phyloP scores from a whole-genome alignment of 179 eudicot genomes.

The Silene coronaria region DNA sequence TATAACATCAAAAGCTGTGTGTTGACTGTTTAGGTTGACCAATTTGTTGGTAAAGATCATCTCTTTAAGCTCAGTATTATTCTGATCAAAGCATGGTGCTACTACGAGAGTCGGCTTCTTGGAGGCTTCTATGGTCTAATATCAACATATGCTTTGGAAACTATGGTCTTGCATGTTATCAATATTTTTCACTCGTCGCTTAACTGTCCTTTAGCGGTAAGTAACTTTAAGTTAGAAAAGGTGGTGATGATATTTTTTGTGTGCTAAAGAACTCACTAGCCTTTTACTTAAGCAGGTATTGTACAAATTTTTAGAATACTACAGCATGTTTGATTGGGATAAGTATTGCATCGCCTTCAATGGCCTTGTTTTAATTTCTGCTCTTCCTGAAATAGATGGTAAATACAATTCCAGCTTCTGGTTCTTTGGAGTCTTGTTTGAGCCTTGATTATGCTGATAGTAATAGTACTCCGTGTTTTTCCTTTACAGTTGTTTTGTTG shows the following conservation, averaged over 20 bases:
- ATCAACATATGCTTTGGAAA: constrained; percentile 55
- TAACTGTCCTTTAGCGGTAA: constrained; percentile 39
- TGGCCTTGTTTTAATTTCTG: constrained; percentile 39
- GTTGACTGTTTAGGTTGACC: constrained; percentile 37
- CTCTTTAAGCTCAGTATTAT: constrained; percentile 55
- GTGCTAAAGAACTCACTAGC: constrained; percentile 5
- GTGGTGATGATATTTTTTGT: background rate
- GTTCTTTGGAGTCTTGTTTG: background rate
- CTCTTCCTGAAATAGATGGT: constrained; percentile 44
- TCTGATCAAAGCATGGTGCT: constrained; percentile 61
- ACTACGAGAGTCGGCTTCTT: constrained; percentile 52
- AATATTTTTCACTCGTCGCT: constrained; percentile 39
- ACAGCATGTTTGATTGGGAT: constrained; percentile 52
- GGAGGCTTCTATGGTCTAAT: constrained; percentile 50
- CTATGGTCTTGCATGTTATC: constrained; percentile 45
- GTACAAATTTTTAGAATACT: constrained; percentile 43
- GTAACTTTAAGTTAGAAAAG: constrained; percentile 3
- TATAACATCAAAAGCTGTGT: background rate
- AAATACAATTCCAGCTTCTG: constrained; percentile 8
- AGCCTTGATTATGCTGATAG: constrained; percentile 7
- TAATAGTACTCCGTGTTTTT: background rate
- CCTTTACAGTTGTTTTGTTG: constrained; percentile 26
- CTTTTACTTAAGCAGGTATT: constrained; percentile 37
- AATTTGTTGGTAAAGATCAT: constrained; percentile 39
- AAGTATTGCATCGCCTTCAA: constrained; percentile 34